A percentile compares a stretch with the other conserved stretches of the same genome.
These are phyloP conservation scores for Candida manassasensis DNA, from an alignment of 805 yeast species.

Conservation along the genomic window DNA sequence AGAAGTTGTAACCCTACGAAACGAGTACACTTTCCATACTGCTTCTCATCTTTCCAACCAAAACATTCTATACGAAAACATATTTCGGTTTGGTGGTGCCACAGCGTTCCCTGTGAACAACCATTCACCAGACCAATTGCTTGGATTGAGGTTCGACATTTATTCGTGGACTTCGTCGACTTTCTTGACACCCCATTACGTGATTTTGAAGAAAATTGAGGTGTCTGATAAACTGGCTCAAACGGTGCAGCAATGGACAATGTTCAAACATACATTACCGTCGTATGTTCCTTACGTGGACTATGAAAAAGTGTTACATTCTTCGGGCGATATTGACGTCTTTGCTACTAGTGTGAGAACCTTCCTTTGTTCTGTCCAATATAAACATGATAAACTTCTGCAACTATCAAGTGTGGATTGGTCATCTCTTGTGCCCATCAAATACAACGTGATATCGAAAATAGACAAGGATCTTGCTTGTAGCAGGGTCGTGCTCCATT, in stretches of 20 bases:
- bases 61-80: conserved; percentile 41
- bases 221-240: conserved; percentile 7
- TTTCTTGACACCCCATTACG: conserved; percentile 44
- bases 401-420: conserved; percentile 10
- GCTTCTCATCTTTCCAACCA: no score
- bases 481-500: conserved; percentile 13
- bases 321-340: neutral
- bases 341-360: conserved; percentile 22
- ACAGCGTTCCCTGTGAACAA: conserved; percentile 49
- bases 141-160: conserved; percentile 51
- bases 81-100: conserved; percentile 44
- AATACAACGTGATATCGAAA: conserved; percentile 9
- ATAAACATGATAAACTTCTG: conserved; percentile 28
- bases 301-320: conserved; percentile 9
- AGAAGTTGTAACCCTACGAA: no score
- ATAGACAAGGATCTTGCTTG: conserved; percentile 25
- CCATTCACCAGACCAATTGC: conserved; percentile 21
- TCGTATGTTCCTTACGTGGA: conserved; percentile 23
- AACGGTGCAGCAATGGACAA: conserved; percentile 19
- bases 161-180: conserved; percentile 18
- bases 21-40: no score
- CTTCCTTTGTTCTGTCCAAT: conserved; percentile 22
- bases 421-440: conserved; percentile 6
- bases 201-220: conserved; percentile 28
- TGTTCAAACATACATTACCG: conserved; percentile 36